phyloP scores from a whole-genome alignment of 1,284 basidiomycete genomes.

The Garcileccinum viscosum region DNA sequence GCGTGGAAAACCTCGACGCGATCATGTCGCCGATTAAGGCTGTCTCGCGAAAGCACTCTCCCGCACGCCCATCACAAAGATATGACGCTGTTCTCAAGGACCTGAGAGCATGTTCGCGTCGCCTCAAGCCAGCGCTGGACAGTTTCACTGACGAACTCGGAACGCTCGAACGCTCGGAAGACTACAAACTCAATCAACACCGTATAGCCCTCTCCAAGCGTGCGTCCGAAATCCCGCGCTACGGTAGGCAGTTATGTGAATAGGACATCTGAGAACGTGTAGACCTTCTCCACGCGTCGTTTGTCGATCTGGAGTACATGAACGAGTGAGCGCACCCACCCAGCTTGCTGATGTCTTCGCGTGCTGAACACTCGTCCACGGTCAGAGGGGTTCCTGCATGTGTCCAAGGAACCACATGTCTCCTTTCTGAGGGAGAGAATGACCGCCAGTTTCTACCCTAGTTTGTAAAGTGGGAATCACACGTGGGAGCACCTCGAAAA shows the following conservation, averaged over 20 bases:
- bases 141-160: slow-evolving; percentile 57
- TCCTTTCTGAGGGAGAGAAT: slow-evolving; percentile 44
- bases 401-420: slow-evolving; percentile 49
- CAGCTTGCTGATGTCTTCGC: background rate
- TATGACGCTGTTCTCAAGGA: slow-evolving; percentile 66
- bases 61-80: slow-evolving; percentile 42
- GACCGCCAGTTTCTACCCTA: slow-evolving; percentile 41
- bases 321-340: slow-evolving; percentile 47
- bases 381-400: slow-evolving; percentile 64
- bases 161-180: slow-evolving; percentile 68
- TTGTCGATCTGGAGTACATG: slow-evolving; percentile 54
- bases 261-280: slow-evolving; percentile 49
- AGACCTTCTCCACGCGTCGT: slow-evolving; percentile 59
- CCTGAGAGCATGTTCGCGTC: slow-evolving; percentile 59
- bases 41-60: slow-evolving; percentile 46
- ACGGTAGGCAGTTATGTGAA: slow-evolving; percentile 55
- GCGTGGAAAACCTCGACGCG: slow-evolving; percentile 44
- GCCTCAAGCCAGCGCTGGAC: slow-evolving; percentile 51
- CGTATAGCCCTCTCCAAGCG: slow-evolving; percentile 71
- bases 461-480: slow-evolving; percentile 60
- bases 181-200: slow-evolving; percentile 79
- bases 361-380: slow-evolving; percentile 28
- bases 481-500: slow-evolving; percentile 52
- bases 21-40: slow-evolving; percentile 34
- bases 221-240: slow-evolving; percentile 63